Conservation (phyloP, 2,329 filamentous ascomycete genomes). For the Alternaria brassicicola region DNA sequence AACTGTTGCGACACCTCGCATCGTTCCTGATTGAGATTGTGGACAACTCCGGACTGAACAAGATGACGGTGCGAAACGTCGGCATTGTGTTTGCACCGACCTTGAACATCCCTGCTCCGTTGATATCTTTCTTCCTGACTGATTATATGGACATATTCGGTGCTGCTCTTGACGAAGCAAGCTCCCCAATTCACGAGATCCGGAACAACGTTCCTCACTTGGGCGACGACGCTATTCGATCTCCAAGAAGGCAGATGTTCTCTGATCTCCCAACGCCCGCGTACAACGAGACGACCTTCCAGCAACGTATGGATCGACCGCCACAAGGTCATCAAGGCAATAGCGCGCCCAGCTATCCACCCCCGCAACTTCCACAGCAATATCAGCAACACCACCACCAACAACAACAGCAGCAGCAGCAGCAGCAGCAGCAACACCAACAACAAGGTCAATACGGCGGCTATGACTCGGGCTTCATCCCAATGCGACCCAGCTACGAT, state of each 20-base stretch:
- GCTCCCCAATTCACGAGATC: slow-evolving; percentile 54
- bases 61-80: slow-evolving; percentile 96
- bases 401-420: slow-evolving; percentile 24
- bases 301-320: slow-evolving; percentile 33
- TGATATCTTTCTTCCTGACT: slow-evolving; percentile 92
- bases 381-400: slow-evolving; percentile 14
- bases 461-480: slow-evolving; percentile 59
- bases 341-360: slow-evolving; percentile 31
- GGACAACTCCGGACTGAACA: slow-evolving; percentile 87
- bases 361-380: slow-evolving; percentile 33
- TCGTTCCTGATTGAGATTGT: slow-evolving; percentile 91
- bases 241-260: slow-evolving; percentile 69
- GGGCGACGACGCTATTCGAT: slow-evolving; percentile 65
- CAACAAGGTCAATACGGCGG: slow-evolving; percentile 36
- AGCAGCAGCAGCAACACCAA: slow-evolving; percentile 27
- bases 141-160: slow-evolving; percentile 89
- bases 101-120: slow-evolving; percentile 90
- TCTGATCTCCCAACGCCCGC: slow-evolving; percentile 69
- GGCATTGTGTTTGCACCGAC: slow-evolving; percentile 98
- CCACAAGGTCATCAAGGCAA: slow-evolving; percentile 30
- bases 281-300: slow-evolving; percentile 64
- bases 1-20: slow-evolving; percentile 82
- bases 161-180: slow-evolving; percentile 64
- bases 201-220: slow-evolving; percentile 50
- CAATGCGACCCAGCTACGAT: slow-evolving; percentile 59